Evolutionary conservation across 208 protist genomes (phyloP).

Genomic region (Acanthamoeba divionensis): DNA sequence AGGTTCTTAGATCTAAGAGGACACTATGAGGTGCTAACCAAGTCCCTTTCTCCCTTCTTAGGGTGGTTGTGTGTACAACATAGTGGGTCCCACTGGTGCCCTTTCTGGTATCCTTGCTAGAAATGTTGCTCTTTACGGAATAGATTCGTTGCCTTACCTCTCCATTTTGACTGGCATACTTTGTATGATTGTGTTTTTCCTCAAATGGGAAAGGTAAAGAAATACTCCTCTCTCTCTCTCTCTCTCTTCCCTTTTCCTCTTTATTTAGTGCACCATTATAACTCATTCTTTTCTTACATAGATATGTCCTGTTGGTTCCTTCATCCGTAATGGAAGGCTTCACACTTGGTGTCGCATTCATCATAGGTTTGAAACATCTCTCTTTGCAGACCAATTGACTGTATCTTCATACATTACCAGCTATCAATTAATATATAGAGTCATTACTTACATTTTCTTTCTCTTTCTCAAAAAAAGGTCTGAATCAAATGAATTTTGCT

Average conservation of each 20-base stretch:
- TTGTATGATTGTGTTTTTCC: conserved; percentile 42
- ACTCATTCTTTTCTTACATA: no score
- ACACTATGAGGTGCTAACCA: no score
- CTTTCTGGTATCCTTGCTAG: conserved; percentile 43
- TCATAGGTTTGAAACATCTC: conserved; percentile 50
- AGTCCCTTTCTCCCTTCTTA: no score
- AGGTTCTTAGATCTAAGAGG: no score
- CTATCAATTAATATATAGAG: no score
- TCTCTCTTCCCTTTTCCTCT: no score
- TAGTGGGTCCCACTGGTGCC: conserved; percentile 60
- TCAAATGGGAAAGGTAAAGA: conserved; percentile 51
- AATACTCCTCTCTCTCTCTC: no score
- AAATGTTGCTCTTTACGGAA: conserved; percentile 22
- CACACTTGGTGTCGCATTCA: conserved; percentile 60
- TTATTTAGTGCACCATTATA: no score
- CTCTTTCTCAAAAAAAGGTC: no score
- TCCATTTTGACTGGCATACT: conserved; percentile 54
- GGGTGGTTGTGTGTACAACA: conserved; percentile 54
- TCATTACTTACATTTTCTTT: no score
- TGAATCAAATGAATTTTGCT: conserved; percentile 61
- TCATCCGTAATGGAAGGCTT: conserved; percentile 62
- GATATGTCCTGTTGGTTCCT: conserved; percentile 50
- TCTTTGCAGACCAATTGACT: background rate
- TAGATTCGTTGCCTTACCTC: conserved; percentile 38
- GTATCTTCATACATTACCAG: no score